phyloP scores from a whole-genome alignment of 2,329 filamentous ascomycete genomes.

The Daldinia eschscholtzii region DNA sequence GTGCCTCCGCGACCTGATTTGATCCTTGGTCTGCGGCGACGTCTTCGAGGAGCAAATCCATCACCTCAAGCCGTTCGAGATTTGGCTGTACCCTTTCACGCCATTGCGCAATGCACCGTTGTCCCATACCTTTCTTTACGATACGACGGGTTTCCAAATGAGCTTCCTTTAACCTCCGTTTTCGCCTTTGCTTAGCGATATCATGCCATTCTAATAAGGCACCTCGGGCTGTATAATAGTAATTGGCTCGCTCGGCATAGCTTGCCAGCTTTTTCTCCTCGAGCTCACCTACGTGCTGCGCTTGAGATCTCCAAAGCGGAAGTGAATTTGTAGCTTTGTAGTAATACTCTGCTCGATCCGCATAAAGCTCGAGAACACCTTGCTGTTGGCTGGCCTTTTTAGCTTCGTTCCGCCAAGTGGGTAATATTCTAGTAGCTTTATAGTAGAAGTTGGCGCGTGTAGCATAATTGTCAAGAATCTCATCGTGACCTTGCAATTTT shows the following conservation, averaged over 20 bases:
- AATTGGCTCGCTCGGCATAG: constrained; percentile 49
- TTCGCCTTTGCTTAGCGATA: constrained; percentile 49
- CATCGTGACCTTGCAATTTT: constrained; percentile 32
- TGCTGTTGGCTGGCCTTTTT: constrained; percentile 42
- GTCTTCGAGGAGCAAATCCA: constrained; percentile 47
- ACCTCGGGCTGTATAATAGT: constrained; percentile 49
- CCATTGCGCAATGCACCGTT: constrained; percentile 50
- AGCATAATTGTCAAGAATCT: constrained; percentile 47
- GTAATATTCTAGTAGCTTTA: constrained; percentile 42
- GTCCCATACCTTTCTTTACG: constrained; percentile 53
- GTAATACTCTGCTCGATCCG: constrained; percentile 50
- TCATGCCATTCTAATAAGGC: constrained; percentile 47
- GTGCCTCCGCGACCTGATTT: constrained; percentile 39
- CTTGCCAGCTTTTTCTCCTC: constrained; percentile 44
- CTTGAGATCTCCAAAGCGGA: constrained; percentile 47
- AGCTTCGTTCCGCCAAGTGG: constrained; percentile 41
- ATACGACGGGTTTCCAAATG: constrained; percentile 52
- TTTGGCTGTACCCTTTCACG: constrained; percentile 47
- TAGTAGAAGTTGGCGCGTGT: constrained; percentile 50
- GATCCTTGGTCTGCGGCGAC: constrained; percentile 46
- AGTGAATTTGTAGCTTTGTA: constrained; percentile 46
- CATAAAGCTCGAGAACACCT: constrained; percentile 45
- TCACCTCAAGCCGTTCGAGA: constrained; percentile 44
- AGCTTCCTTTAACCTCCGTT: constrained; percentile 50
- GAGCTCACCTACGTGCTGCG: constrained; percentile 36